Conservation (phyloP, 83 land plant genomes). For the Thuja plicata region DNA sequence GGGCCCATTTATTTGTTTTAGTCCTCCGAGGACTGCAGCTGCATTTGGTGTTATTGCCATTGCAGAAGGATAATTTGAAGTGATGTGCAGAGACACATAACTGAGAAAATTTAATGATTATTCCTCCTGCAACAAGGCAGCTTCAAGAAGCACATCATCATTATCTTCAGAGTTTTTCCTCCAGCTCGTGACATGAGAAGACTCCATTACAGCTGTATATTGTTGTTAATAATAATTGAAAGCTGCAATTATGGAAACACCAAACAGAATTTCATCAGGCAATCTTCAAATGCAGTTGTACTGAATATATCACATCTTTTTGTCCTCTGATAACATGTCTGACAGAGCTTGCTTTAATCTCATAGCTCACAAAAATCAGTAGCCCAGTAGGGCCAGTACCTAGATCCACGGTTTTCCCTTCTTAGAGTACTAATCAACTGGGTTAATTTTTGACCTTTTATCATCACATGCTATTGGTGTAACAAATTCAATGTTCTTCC, state of each 20-base stretch:
- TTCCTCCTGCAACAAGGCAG: not conserved
- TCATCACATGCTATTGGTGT: too few relatives aligned
- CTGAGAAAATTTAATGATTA: not conserved
- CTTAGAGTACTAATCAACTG: not conserved
- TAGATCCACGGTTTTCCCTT: not conserved
- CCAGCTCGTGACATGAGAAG: not conserved
- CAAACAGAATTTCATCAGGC: not conserved
- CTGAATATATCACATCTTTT: not conserved
- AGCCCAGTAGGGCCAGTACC: too few relatives aligned
- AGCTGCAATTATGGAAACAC: not conserved
- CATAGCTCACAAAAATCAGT: not conserved
- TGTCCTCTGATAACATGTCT: not conserved
- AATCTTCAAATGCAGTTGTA: not conserved
- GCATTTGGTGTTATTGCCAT: not conserved
- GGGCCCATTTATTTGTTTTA: not conserved
- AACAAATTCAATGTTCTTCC: not conserved
- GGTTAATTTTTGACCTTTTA: too few relatives aligned
- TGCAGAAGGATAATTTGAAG: not conserved
- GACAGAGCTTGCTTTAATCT: not conserved
- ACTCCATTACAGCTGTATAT: constrained; percentile 6
- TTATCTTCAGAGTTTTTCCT: constrained; percentile 5
- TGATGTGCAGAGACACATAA: not conserved
- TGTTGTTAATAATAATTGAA: not conserved
- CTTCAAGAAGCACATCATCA: not conserved
- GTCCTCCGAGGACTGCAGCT: not conserved